Evolutionary conservation across 768 basidiomycete genomes (phyloP), one percentile per base, ranked within the genome.

Genomic region (Tricholoma bakamatsutake): DNA sequence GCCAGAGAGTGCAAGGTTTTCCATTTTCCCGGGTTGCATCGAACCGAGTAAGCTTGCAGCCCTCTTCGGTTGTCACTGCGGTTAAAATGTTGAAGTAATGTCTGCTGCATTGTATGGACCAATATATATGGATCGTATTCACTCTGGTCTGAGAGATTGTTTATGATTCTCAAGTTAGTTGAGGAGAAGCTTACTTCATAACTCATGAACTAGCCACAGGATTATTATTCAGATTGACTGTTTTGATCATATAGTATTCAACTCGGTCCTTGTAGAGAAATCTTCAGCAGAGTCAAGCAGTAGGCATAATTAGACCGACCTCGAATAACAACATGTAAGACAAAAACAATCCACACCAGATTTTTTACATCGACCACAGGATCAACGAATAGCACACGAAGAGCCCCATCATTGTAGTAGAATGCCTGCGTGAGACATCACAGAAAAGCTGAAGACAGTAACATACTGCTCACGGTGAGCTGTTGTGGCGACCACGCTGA

Each of bases 401-500:
- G 59, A 11, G 58, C 49, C 35, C 62, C 63, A 1, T 63, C 62
- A 17, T 60, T 55, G 60, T 73, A 76, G 55, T 75, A 70, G 56
- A 78, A 78, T 9, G 73, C 63, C 80, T 80, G 33, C 1, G 17
- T 12, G 1, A 48, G 46, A 48, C 9, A 8, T 48, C 46, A 48
- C 28, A 9, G 46, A 30, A 7, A 31, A 31, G 45, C 15, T 31
- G 28, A 9, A 48, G 46, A 31, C 28, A 17, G 17, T 31, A 9
- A 15, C 17, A 48, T 4, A 48, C 17, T 31, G 66, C 73, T 58
- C 59, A 79, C 80, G 46, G 66, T 66, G 9, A 80, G 56, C 43
- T 75, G 72, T 10, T 68, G 46, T 27, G 75, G 68, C 4, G 79
- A 74, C 84, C 84, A 85, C 12, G 69, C 70, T n/a, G n/a, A n/a